phyloP scores from a whole-genome alignment of 2,329 filamentous ascomycete species.

The Cladosporium sp. region DNA sequence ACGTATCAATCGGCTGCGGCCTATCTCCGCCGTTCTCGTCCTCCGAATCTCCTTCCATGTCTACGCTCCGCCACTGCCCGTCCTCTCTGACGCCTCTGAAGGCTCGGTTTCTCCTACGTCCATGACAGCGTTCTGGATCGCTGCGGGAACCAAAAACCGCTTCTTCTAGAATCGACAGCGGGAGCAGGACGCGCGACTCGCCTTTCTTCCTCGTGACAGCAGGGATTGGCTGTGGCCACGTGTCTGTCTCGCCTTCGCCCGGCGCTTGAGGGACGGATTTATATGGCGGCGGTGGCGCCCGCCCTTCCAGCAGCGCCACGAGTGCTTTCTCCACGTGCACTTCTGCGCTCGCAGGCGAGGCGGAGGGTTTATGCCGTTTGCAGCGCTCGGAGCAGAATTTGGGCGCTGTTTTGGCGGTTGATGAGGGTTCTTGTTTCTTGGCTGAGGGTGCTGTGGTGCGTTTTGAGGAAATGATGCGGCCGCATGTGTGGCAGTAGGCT shows the following conservation, averaged over 20 bases:
- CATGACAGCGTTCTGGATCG: conserved; percentile 45
- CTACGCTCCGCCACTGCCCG: conserved; percentile 41
- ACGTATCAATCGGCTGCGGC: conserved; percentile 4
- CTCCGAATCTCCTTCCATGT: conserved; percentile 40
- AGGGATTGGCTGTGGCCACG: not conserved
- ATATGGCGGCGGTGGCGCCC: conserved; percentile 18
- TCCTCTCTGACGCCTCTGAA: conserved; percentile 37
- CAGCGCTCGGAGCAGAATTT: conserved; percentile 59
- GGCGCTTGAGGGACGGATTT: not conserved
- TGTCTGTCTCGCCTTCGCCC: conserved; percentile 26
- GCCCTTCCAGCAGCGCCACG: conserved; percentile 37
- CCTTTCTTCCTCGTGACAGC: conserved; percentile 39
- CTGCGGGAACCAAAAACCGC: conserved; percentile 45
- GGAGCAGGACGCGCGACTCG: conserved; percentile 48
- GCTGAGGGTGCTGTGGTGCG: conserved; percentile 22
- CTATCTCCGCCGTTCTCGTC: conserved; percentile 7
- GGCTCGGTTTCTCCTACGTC: conserved; percentile 44
- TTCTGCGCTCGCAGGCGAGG: conserved; percentile 37
- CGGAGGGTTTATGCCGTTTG: conserved; percentile 48
- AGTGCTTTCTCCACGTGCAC: conserved; percentile 52
- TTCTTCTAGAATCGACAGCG: conserved; percentile 48
- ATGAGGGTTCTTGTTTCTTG: conserved; percentile 23
- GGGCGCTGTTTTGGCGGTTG: conserved; percentile 28
- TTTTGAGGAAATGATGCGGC: conserved; percentile 45
- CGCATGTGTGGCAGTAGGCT: conserved; percentile 55